phyloP scores from a whole-genome alignment of 2,329 filamentous ascomycete genomes.

The Westerdykella sp. region DNA sequence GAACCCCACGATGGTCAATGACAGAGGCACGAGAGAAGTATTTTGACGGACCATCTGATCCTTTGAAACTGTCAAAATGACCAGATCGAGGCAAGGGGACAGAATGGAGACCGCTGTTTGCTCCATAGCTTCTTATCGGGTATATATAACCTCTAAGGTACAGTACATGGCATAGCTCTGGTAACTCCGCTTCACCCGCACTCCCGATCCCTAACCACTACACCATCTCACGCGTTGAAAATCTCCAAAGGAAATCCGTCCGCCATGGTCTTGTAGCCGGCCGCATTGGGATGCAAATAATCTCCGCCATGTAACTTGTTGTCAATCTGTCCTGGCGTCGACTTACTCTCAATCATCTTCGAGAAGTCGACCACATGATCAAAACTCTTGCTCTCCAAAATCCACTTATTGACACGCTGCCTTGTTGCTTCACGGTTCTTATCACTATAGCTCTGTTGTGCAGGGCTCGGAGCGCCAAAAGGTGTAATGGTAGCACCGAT shows the following conservation, averaged over 20 bases:
- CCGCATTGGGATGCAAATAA: conserved; percentile 55
- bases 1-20: no score
- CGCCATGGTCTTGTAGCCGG: conserved; percentile 54
- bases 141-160: no score
- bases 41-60: no score
- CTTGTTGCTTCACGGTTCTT: conserved; percentile 50
- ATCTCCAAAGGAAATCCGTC: conserved; percentile 51
- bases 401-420: conserved; percentile 55
- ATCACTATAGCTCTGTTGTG: conserved; percentile 46
- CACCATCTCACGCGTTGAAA: conserved; percentile 32
- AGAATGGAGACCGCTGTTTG: no score
- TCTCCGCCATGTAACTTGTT: conserved; percentile 54
- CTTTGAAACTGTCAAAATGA: no score
- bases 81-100: no score
- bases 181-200: no score
- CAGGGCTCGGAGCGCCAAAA: conserved; percentile 38
- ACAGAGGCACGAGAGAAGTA: no score
- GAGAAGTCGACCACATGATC: conserved; percentile 58
- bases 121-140: no score
- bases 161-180: no score
- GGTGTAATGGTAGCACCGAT: conserved; percentile 60
- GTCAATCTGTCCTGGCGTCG: conserved; percentile 42
- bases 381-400: conserved; percentile 47
- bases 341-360: conserved; percentile 46
- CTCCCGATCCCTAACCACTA: no score